These are phyloP conservation scores for Salmacisia buchloeana DNA, from an alignment of 1,284 basidiomycete species.

Conservation along the genomic window DNA sequence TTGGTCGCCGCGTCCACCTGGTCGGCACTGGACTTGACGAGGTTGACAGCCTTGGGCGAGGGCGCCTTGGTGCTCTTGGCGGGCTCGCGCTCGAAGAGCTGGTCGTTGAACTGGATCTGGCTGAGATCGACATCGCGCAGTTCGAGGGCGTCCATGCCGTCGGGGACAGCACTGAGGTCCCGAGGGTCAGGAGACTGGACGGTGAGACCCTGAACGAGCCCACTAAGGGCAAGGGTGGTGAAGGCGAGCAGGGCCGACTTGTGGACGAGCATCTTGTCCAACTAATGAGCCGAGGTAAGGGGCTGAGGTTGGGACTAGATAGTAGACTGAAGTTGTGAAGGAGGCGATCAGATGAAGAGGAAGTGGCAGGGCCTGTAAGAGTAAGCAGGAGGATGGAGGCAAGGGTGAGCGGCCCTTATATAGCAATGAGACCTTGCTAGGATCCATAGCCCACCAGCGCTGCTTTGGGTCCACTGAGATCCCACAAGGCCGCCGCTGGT, in stretches of 20 bases:
- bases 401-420: too few relatives aligned
- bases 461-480: too few relatives aligned
- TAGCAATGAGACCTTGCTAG: too few relatives aligned
- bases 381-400: too few relatives aligned
- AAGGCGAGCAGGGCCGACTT: conserved; percentile 2
- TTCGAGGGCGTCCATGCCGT: neutral
- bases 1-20: neutral
- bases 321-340: too few relatives aligned
- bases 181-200: neutral
- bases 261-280: conserved; percentile 2
- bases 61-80: neutral
- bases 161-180: neutral
- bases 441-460: too few relatives aligned
- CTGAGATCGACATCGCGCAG: neutral
- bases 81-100: neutral
- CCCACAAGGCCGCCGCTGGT: too few relatives aligned
- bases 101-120: neutral
- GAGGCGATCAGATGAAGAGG: too few relatives aligned
- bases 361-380: too few relatives aligned
- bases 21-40: neutral
- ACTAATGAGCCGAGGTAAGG: too few relatives aligned
- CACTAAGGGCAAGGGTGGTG: conserved; percentile 3
- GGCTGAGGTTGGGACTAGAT: too few relatives aligned
- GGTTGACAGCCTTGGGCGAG: neutral
- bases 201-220: neutral